Percentiles rank a stretch among this genome's conserved stretches.
Evolutionary conservation across 176 grass and related monocot species (phyloP).

Genomic region (Elymus sibiricus): DNA sequence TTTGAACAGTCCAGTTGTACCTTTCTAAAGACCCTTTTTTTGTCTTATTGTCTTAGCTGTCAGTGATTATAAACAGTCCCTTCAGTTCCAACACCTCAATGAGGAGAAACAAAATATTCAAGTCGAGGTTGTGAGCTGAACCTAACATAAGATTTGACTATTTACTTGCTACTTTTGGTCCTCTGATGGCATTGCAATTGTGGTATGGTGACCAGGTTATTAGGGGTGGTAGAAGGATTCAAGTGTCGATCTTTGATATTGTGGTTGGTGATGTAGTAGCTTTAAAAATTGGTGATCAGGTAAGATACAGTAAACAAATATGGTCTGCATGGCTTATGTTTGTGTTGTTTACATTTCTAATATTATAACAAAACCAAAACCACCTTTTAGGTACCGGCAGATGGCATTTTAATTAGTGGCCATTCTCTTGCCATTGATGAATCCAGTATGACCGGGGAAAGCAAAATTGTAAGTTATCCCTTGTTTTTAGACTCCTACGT

Average conservation of each 20-base stretch:
- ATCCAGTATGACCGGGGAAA: constrained; percentile 98
- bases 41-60: constrained; percentile 52
- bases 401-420: constrained; percentile 79
- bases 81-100: constrained; percentile 92
- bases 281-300: constrained; percentile 99
- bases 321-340: constrained; percentile 23
- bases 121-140: constrained; percentile 64
- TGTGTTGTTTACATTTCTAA: constrained; percentile 14
- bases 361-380: constrained; percentile 9
- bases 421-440: constrained; percentile 96
- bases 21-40: constrained; percentile 9
- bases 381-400: constrained; percentile 75
- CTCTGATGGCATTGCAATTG: constrained; percentile 13
- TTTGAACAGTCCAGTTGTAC: background rate
- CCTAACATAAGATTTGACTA: background rate
- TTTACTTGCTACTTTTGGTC: constrained; percentile 17
- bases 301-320: constrained; percentile 27
- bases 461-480: constrained; percentile 73
- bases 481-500: constrained; percentile 25
- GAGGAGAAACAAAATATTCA: constrained; percentile 95
- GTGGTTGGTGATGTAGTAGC: constrained; percentile 88
- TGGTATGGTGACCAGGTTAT: constrained; percentile 59
- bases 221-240: constrained; percentile 78
- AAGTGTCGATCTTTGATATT: constrained; percentile 89
- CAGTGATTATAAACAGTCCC: constrained; percentile 86